Evolutionary conservation across 75 land plant genomes (phyloP).

Genomic region (Cunninghamia lanceolata): DNA sequence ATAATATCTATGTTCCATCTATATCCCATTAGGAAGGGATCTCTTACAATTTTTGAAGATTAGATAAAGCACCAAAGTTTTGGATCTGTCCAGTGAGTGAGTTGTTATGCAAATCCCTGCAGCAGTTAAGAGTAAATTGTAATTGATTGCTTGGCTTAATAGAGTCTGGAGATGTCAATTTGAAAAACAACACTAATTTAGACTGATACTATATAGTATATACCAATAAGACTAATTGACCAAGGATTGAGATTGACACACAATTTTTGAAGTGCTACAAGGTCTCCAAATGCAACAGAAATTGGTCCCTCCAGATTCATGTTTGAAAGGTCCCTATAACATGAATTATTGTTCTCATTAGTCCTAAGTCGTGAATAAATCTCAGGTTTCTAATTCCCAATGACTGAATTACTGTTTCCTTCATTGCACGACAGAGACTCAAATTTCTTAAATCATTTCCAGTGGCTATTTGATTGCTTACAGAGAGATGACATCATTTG

Average conservation of each 20-base stretch:
- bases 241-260: slow-evolving; percentile 16
- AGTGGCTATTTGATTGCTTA: slow-evolving; percentile 6
- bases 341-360: slow-evolving; percentile 1
- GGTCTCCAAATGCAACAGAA: slow-evolving; percentile 51
- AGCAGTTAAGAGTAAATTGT: neutral
- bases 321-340: slow-evolving; percentile 57
- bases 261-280: slow-evolving; percentile 54
- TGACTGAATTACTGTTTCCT: neutral
- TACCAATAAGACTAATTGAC: neutral
- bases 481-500: slow-evolving; percentile 52
- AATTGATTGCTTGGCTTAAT: slow-evolving; percentile 1
- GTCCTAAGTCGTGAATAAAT: neutral
- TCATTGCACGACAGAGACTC: neutral
- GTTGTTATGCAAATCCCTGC: slow-evolving; percentile 57
- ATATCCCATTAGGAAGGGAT: neutral
- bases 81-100: slow-evolving; percentile 53
- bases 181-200: slow-evolving; percentile 5
- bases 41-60: slow-evolving; percentile 47
- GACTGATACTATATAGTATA: neutral
- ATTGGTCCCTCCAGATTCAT: slow-evolving; percentile 46
- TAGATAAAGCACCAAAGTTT: slow-evolving; percentile 41
- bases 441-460: neutral
- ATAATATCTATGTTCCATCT: neutral
- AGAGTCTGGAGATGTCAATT: neutral
- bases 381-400: neutral